Evolutionary conservation across 495 filamentous ascomycete genomes (phyloP), one percentile per base, ranked within the genome.

Genomic region (Hapsidospora chrysogenum): DNA sequence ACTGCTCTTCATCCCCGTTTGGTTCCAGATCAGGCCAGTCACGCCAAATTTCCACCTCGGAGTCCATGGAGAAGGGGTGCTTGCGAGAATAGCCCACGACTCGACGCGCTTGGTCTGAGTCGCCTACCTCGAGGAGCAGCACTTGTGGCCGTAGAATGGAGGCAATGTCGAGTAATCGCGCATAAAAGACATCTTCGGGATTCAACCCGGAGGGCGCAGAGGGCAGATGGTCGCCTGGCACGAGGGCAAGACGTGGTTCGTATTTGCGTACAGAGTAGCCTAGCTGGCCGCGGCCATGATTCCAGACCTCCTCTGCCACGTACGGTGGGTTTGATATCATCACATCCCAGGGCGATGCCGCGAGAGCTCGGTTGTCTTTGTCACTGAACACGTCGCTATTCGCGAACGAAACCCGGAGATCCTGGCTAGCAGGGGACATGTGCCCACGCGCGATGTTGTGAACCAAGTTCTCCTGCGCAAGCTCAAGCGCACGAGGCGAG

Each of bases 321-420:
- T 97, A 96, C 0, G 89, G 89, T 9, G 89, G 89, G 53, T 97
- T 97, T 3, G 78, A 73, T 21, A 85, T 70, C 0, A 97, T 50
- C n/a, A 97, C 48, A 42, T 92, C 80, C 38, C 66, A 72, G 1
- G 13, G 14, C 21, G 19, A 27, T 9, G 17, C 9, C 6, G 27
- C 7, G 17, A 54, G n/a, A n/a, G n/a, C n/a, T n/a, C n/a, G n/a
- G n/a, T n/a, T 36, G 39, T 41, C 42, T 7, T 32, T 19, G 6
- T 46, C 38, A 9, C 47, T 42, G 22, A 85, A 66, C 5, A 85
- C 57, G 48, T 84, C 66, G 3, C 52, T 66, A 5, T 45, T 40
- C 8, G 44, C 18, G 44, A 86, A 83, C 14, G 30, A 21, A 2
- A 82, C 48, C 0, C 27, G 36, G 10, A 35, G 19, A 1, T 11